These are phyloP conservation scores for Colletotrichum somersetense DNA, from an alignment of 2,329 filamentous ascomycete genomes.

Conservation along the genomic window DNA sequence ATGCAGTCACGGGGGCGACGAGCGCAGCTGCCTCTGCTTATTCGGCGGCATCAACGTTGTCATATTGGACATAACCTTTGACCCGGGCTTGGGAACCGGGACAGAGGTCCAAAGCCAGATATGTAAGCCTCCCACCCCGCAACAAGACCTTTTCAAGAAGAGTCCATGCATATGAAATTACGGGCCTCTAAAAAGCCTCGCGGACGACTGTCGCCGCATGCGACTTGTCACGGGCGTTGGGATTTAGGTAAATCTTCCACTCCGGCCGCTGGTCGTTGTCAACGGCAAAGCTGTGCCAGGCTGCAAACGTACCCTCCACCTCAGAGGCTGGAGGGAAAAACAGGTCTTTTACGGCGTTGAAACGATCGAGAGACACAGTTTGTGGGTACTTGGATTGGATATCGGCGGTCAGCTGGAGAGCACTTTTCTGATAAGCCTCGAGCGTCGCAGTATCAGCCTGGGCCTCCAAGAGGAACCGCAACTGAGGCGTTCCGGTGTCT, in stretches of 20 bases:
- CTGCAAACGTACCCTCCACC: neutral
- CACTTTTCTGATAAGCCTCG: neutral
- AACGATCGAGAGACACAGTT: neutral
- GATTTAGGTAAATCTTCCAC: neutral
- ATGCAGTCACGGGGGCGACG: neutral
- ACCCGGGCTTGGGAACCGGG: neutral
- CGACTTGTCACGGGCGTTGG: neutral
- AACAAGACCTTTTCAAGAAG: neutral
- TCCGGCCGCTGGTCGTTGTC: neutral
- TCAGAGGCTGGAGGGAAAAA: neutral
- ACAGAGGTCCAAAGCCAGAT: neutral
- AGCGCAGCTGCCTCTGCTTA: neutral
- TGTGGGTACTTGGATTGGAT: neutral
- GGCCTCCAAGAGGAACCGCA: neutral
- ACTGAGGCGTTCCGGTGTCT: neutral
- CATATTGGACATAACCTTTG: neutral
- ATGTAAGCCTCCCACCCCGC: neutral
- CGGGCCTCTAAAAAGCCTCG: neutral
- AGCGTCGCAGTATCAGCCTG: neutral
- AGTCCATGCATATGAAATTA: neutral
- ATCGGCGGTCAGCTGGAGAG: neutral
- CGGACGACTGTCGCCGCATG: neutral
- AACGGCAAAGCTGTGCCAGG: neutral
- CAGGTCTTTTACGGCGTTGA: neutral
- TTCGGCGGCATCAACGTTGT: neutral